Evolutionary conservation across 257 asterid genomes (phyloP), one percentile per base, ranked within the genome.

Genomic region (Thymus quinquecostatus): DNA sequence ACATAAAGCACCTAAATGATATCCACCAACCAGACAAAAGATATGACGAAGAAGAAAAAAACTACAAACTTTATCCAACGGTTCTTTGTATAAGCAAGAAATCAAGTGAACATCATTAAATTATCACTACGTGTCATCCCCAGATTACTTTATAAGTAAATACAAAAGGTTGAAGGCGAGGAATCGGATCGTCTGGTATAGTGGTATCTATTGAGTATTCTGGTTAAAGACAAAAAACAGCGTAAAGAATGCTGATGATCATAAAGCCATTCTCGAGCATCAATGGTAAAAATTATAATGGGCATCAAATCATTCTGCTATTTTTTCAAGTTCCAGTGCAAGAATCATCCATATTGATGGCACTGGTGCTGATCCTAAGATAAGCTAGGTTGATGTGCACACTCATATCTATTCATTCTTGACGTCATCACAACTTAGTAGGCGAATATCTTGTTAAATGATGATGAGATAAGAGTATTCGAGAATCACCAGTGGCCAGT

Each of bases 401-500:
- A 48, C 44, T 12, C 57, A 29, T 38, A 75, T 14, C 28, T 9
- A 48, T 36, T 48, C 69, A 51, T 43, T 60, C 27, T 41, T 13
- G 44, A 51, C 60, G 30, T 47, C 9, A 69, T 33, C 38, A 34
- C 66, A 58, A 12, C 44, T 6, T 44, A 44, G 49, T 44, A 53
- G 8, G 48, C 45, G 29, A 21, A 10, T 30, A 45, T 63, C 10
- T 66, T 34, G 53, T 54, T 30, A 47, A 68, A 59, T 60, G 30
- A 55, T 4, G 51, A 69, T 6, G 40, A 67, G 49, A 51, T 43
- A 58, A 56, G 13, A 69, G 58, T 81, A 80, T 68, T 5, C 60
- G 70, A 68, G 72, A 77, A 55, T 88, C 73, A 92, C 99, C 98
- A 95, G 73, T 92, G 98, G 63, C 99, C 97, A 69, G 98, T 95